Evolutionary conservation across 164 flowering plant species (phyloP), one percentile per base, ranked within the genome.

Genomic region (Vitis rupestris): DNA sequence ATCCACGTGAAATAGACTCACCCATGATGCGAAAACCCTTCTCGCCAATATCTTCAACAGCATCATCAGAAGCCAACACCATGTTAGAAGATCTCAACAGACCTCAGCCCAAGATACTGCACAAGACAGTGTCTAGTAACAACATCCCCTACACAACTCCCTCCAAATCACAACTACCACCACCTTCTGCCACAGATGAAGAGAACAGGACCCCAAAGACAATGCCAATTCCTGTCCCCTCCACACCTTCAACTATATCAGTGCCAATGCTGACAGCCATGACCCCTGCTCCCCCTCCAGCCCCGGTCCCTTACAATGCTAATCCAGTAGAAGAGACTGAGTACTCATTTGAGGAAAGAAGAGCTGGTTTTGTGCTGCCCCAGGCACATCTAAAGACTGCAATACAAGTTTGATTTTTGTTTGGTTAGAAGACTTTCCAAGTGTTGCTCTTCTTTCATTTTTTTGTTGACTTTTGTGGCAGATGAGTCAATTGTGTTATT

Each of bases 261-360:
- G 83, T 86, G 6, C 86, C 96, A 31, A 94, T 92, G 97, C 94
- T 85, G 77, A 92, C 88, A 8, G 86, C 84, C 3, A 64, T 65
- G 30, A 94, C 93, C 13, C 92, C 97, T 3, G 86, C 79, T 53
- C 83, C 74, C 52, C 62, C 65, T 47, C 62, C 67, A 29, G 10
- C 62, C 0, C 63, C 66, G 9, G n/a, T 72, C 12, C 50, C 61
- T 49, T 65, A 37, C 14, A 44, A 63, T 7, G 31, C 55, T 4
- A 72, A 44, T 15, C 54, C 62, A 23, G 31, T 19, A 8, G 84
- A 81, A 59, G 88, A 75, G 52, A 70, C 72, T 30, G 92, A 88
- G 29, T 86, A 88, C 70, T 87, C 90, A 5, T 87, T 87, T 16
- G 90, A 87, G 78, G 88, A 87, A 75, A 76, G 75, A 67, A 78